phyloP scores from a whole-genome alignment of 116 monocot genomes.

The Trichopus zeylanicus region DNA sequence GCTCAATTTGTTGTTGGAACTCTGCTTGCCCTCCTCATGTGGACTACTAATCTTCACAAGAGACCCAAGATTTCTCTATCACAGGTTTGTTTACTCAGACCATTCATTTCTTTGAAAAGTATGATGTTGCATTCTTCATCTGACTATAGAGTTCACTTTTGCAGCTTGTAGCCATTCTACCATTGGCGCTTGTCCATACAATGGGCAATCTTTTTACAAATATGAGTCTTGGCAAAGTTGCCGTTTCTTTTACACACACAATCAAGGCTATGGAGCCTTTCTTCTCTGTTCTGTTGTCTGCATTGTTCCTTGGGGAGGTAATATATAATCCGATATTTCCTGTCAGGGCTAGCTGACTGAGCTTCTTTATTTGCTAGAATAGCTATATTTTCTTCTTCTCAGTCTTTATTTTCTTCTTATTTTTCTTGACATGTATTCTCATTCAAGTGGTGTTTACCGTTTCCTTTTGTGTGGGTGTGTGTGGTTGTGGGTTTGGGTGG shows the following conservation, averaged over 20 bases:
- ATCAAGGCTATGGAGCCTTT: slow-evolving; percentile 98
- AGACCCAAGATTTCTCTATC: slow-evolving; percentile 66
- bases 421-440: too few relatives aligned
- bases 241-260: slow-evolving; percentile 90
- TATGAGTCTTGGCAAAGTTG: slow-evolving; percentile 91
- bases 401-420: too few relatives aligned
- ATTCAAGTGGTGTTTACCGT: too few relatives aligned
- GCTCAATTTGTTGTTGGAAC: slow-evolving; percentile 73
- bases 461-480: too few relatives aligned
- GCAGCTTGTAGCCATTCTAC: slow-evolving; percentile 74
- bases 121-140: not conserved
- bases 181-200: slow-evolving; percentile 83
- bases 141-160: slow-evolving; percentile 6
- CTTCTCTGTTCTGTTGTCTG: slow-evolving; percentile 85
- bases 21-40: slow-evolving; percentile 58
- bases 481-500: too few relatives aligned
- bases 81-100: slow-evolving; percentile 32
- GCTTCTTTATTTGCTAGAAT: too few relatives aligned
- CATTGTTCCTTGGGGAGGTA: slow-evolving; percentile 91
- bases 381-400: too few relatives aligned
- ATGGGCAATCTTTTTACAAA: slow-evolving; percentile 91
- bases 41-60: slow-evolving; percentile 62
- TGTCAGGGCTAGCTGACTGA: too few relatives aligned
- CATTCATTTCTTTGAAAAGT: not conserved
- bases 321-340: not conserved